Evolutionary conservation across 495 filamentous ascomycete genomes (phyloP), one percentile per base, ranked within the genome.

Genomic region (Beverwykella pulmonaria): DNA sequence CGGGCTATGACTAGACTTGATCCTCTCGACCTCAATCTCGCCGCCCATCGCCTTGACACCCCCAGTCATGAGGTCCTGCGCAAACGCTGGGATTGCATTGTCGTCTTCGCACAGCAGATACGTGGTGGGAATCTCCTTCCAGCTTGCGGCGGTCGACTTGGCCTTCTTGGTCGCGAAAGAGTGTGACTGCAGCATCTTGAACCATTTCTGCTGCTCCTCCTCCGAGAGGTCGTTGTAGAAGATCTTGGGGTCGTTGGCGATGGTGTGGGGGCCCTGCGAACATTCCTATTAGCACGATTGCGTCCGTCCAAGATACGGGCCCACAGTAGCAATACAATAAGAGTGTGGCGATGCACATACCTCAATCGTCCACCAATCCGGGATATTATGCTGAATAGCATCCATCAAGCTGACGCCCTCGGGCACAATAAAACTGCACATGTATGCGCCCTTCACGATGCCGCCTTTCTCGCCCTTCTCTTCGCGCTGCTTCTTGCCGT

Each of bases 61-160:
- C 4, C 44, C 27, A 0, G 36, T 53, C 64, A 71, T 68, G 1
- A 34, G 19, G 14, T 68, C 64, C 56, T 71, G 69, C 15, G 55
- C 60, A 32, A 60, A 56, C 1, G 22, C 27, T 12, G 65, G 69
- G 54, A 71, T 61, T 19, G 64, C 64, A 29, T 46, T 49, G 22
- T 68, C 69, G 10, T 63, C 39, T 29, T 70, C 67, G 46, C 61
- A 65, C 10, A 70, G 17, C n/a, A 70, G 53, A 46, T 70, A 70
- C 14, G 25, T 53, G 6, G 36, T 59, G 27, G 67, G 62, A 22
- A 65, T 63, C 19, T 67, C 57, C 1, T 36, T 53, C 68, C 68
- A 67, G 8, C 52, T 9, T 17, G 47, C 53, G n/a, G 27, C 55
- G 4, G 62, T 63, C 17, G 59, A n/a, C 23, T 68, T 61, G 23